These are phyloP conservation scores for Exidia glandulosa DNA, from an alignment of 768 basidiomycete species.

Conservation along the genomic window DNA sequence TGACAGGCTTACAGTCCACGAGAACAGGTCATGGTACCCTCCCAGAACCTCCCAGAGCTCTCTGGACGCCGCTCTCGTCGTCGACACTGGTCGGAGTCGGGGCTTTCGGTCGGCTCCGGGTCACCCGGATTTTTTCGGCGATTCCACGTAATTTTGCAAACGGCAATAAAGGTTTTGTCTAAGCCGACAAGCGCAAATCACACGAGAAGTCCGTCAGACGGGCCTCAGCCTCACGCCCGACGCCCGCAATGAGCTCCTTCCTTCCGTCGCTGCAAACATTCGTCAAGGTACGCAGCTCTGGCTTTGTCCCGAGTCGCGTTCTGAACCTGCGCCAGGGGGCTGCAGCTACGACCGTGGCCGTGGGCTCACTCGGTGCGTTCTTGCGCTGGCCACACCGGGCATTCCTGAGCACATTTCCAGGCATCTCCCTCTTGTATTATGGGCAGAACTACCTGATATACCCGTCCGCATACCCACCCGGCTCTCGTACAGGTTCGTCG, in stretches of 20 bases:
- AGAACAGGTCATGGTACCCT: too few relatives aligned
- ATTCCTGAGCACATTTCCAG: slow-evolving; percentile 22
- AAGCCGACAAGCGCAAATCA: too few relatives aligned
- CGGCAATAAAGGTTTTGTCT: too few relatives aligned
- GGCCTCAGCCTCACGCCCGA: too few relatives aligned
- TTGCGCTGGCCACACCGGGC: slow-evolving; percentile 4
- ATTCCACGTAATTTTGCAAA: too few relatives aligned
- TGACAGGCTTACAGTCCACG: too few relatives aligned
- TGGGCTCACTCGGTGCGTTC: slow-evolving; percentile 25
- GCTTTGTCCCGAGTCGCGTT: background rate
- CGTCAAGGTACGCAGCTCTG: slow-evolving; percentile 28
- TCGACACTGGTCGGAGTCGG: too few relatives aligned
- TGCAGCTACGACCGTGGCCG: slow-evolving; percentile 25
- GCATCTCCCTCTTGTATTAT: slow-evolving; percentile 66
- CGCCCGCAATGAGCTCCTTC: slow-evolving; percentile 9
- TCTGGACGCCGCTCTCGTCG: too few relatives aligned
- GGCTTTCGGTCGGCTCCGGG: too few relatives aligned
- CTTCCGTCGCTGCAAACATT: slow-evolving; percentile 33
- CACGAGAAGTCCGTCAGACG: too few relatives aligned
- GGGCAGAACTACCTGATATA: slow-evolving; percentile 88
- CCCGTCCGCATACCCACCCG: slow-evolving; percentile 70
- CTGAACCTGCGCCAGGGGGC: slow-evolving; percentile 18
- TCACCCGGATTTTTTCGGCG: too few relatives aligned
- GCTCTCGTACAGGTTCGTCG: slow-evolving; percentile 62
- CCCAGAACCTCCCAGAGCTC: too few relatives aligned